These are phyloP conservation scores for Xerocomus alliaceus DNA, from an alignment of 1,284 basidiomycete genomes.

Conservation along the genomic window DNA sequence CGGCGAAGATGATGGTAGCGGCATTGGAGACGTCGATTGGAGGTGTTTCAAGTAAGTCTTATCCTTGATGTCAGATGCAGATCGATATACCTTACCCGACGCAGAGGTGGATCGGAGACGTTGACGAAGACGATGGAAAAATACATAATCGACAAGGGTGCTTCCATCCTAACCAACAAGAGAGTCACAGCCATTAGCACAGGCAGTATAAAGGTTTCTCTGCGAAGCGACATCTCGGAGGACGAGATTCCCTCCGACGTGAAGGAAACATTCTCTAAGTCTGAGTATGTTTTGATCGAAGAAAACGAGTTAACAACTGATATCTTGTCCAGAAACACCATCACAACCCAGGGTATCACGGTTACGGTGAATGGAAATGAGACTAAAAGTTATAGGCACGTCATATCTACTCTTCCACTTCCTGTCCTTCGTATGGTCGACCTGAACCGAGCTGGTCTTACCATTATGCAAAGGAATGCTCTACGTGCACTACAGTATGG, in stretches of 20 bases:
- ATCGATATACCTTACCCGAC: neutral
- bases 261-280: neutral
- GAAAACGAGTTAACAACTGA: neutral
- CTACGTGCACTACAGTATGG: slow-evolving; percentile 6
- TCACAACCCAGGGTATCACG: neutral
- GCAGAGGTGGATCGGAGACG: slow-evolving; percentile 18
- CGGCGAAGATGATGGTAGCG: neutral
- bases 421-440: slow-evolving; percentile 19
- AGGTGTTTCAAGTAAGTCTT: slow-evolving; percentile 17
- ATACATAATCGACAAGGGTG: slow-evolving; percentile 3
- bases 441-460: slow-evolving; percentile 13
- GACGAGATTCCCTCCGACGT: too few species aligned
- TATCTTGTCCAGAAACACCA: neutral
- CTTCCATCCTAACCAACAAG: slow-evolving; percentile 5
- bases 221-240: neutral
- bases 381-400: slow-evolving; percentile 17
- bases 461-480: slow-evolving; percentile 23
- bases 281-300: neutral
- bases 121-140: slow-evolving; percentile 17
- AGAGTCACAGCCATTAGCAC: slow-evolving; percentile 16
- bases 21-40: slow-evolving; percentile 13
- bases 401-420: slow-evolving; percentile 26
- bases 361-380: slow-evolving; percentile 10
- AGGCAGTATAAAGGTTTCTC: neutral
- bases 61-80: neutral